Evolutionary conservation across 2,329 filamentous ascomycete genomes (phyloP), one percentile per base, ranked within the genome.

Genomic region (Macrophomina tecta): DNA sequence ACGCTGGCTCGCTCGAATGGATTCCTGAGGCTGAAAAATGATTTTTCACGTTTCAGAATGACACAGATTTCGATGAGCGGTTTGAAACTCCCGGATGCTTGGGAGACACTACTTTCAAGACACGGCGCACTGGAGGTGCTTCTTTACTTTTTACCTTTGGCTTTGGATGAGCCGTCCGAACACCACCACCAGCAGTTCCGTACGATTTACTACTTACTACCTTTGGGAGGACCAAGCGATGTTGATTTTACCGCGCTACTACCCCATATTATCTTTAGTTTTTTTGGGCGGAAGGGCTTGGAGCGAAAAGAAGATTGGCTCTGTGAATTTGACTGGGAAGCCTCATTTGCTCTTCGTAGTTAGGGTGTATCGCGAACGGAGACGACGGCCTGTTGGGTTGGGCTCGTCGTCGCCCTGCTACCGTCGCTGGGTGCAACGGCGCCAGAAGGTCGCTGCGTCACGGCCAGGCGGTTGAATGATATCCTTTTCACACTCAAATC

Each of bases 1-100:
- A 65, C 51, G 63, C 63, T 65, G 63, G 63, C 51, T 65, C 63
- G 63, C 63, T 56, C 51, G 30, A 5, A 64, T n/a, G 63, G 63
- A 48, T 62, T 65, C 51, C 51, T 38, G 51, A 65, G 40, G 63
- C 63, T 62, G 58, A 38, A 46, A 46, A 48, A 48, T 46, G 40
- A 34, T 23, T 56, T 55, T 30, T 65, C 63, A 65, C 42, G 63
- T 55, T 55, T 53, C 38, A 45, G 40, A 55, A 65, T 56, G 40
- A 65, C 51, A 38, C 40, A 53, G 51, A 65, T 53, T 55, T 65
- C 40, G 40, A 55, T 45, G 63, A 65, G 63, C 63, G 40, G 56
- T 38, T 65, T 56, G 30, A 48, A 56, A 55, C 63, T 36, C 9
- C 30, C 42, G 18, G 42, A 14, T 30, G 5, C 23, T 49, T 36